Base-by-base conservation (phyloP, 2,329 filamentous ascomycete genomes). In the Nemania diffusa region DNA sequence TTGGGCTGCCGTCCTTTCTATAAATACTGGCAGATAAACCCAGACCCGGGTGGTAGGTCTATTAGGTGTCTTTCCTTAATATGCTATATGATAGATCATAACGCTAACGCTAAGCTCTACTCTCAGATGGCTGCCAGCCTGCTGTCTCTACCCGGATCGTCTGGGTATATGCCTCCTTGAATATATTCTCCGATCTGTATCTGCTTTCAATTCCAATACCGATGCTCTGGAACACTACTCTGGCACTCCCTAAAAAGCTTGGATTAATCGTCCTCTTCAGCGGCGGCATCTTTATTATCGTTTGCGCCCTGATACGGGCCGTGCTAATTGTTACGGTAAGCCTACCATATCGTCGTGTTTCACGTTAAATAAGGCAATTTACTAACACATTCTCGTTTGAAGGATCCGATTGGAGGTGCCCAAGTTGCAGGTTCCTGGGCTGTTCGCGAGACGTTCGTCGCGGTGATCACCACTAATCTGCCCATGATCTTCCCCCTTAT, bases 201-300 rank as follows among this genome's bases (percentile, higher is more conserved):
- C 80, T 89, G 15, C 84, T 89, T 58, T 81, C 82, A 32, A 88
- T 89, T 26, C 86, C 87, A 0, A 78, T 87, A 11, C 86, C 86
- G 1, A 84, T 88, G 76, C 75, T 83, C 0, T 83, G 78, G 78
- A 73, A 77, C 53, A 78, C 81, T 1, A 77, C 71, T 4, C 72
- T 83, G 61, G 75, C 73, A 2, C 72, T 73, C 26, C 48, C 69
- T 2, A 80, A 80, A 62, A 83, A 82, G 69, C 67, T 77, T 5
- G 78, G 76, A 0, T 74, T 77, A 0, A 79, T 74, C 0, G 64
- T 79, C 2, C 73, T 82, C 0, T 76, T 82, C 22, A 75, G 80
- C 0, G 76, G 76, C 0, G 80, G 81, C 5, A 76, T 82, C 8
- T 80, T 82, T 57, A 76, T 82, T 2, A 73, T 81, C 2, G 75